Evolutionary conservation across 1,284 basidiomycete species (phyloP), one percentile per base, ranked within the genome.

Genomic region (Meira nashicola): DNA sequence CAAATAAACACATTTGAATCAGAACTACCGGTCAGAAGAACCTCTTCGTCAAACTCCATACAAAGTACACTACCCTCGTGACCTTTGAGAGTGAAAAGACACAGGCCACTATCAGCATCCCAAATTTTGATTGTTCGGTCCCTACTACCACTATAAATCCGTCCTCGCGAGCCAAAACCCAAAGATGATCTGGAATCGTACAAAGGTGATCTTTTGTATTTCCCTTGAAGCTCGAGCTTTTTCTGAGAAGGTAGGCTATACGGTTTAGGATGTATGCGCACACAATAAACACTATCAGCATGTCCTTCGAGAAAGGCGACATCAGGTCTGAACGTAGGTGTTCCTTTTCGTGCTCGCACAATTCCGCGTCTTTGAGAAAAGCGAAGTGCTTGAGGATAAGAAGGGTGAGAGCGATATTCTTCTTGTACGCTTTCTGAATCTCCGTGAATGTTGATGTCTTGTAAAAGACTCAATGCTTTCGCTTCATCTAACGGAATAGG

Each of bases 51-150:
- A 57, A 69, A 71, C 58, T 69, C 63, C 46, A 73, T 50, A 9
- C 64, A 70, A 10, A 72, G 59, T 37, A 72, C 71, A 28, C 66
- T 68, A 1, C 62, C 70, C 2, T 53, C 46, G 43, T 73, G 70
- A 1, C 69, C 71, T n/a, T 57, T 53, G 3, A 73, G 52, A 9
- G 69, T 64, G 43, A 63, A 59, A 43, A 61, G 54, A 53, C 67
- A 70, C 9, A 55, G 17, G 15, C 63, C 61, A 25, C 61, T 66
- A 25, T 65, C 63, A 1, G 57, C 63, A 54, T 73, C 70, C 71
- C 71, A 73, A 14, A 73, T 61, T 5, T 65, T 51, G 54, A 73
- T 67, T 25, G 69, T 66, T 1, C 65, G 21, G 23, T 73, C 71
- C 6, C 68, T 25, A 8, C 69, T 71, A 25, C 70, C 70, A 14